These are phyloP conservation scores for Ustilago esculenta DNA, from an alignment of 1,284 basidiomycete species.

Conservation along the genomic window DNA sequence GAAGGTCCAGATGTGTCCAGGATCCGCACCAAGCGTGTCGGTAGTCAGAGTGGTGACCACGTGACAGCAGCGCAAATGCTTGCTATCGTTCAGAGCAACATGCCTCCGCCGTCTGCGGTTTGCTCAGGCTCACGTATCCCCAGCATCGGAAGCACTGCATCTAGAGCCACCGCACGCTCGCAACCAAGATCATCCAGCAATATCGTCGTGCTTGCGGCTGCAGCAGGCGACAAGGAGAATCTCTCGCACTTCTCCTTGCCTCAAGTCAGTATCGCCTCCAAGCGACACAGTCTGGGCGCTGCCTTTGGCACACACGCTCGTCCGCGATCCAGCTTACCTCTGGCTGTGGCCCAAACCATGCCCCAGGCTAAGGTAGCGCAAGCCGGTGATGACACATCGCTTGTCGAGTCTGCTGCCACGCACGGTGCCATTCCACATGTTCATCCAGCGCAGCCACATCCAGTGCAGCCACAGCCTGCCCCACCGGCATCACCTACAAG, in stretches of 20 bases:
- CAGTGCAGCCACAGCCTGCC: background rate
- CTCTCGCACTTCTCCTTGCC: background rate
- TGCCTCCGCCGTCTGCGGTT: background rate
- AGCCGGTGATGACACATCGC: background rate
- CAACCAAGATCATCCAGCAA: constrained; percentile 15
- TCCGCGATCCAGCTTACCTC: constrained; percentile 21
- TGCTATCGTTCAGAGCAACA: background rate
- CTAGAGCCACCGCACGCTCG: background rate
- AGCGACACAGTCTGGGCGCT: constrained; percentile 15
- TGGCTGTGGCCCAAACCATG: constrained; percentile 12
- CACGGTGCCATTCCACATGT: too few species aligned
- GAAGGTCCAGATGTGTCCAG: constrained; percentile 35
- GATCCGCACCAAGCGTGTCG: constrained; percentile 16
- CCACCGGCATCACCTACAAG: constrained; percentile 9
- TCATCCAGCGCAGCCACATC: background rate
- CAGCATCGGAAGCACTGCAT: constrained; percentile 10
- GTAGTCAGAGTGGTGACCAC: background rate
- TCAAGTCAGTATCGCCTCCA: background rate
- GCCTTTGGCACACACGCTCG: background rate
- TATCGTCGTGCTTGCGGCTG: background rate
- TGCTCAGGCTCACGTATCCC: constrained; percentile 18
- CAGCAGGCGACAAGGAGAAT: constrained; percentile 24
- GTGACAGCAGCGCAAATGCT: background rate
- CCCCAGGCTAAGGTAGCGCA: background rate
- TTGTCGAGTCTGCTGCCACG: background rate